Evolutionary conservation across 495 filamentous ascomycete genomes (phyloP).

Genomic region (Thermothielavioides terrestris): DNA sequence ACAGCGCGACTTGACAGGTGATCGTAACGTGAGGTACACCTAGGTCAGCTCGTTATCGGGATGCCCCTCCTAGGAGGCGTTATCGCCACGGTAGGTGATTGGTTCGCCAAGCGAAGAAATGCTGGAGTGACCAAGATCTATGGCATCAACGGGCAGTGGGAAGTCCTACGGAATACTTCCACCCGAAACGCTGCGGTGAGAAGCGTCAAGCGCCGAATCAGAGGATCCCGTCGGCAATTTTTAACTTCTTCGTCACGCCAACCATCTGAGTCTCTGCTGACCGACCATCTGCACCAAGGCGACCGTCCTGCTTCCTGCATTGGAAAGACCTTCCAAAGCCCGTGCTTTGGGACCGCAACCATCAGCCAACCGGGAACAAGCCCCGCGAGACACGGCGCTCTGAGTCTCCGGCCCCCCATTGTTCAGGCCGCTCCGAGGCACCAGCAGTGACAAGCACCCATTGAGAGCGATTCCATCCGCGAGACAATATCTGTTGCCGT

Average conservation of each 20-base stretch:
- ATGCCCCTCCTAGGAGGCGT: not conserved
- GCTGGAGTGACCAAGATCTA: constrained; percentile 13
- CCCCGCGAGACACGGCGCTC: constrained; percentile 5
- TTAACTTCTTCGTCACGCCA: not conserved
- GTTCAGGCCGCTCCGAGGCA: constrained; percentile 10
- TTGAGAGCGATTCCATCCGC: constrained; percentile 1
- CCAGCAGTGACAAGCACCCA: not conserved
- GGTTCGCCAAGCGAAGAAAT: constrained; percentile 18
- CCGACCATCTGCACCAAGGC: not conserved
- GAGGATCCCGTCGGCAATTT: not conserved
- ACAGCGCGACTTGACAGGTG: too few relatives aligned
- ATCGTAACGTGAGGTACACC: too few relatives aligned
- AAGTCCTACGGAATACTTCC: too few relatives aligned
- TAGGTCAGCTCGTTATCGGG: not conserved
- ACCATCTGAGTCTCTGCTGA: not conserved
- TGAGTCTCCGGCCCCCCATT: constrained; percentile 3
- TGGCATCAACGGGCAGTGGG: constrained; percentile 6
- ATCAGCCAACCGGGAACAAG: constrained; percentile 7
- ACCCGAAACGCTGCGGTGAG: not conserved
- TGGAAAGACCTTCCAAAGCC: not conserved
- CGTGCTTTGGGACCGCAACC: not conserved
- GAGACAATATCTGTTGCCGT: not conserved
- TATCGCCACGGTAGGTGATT: constrained; percentile 14
- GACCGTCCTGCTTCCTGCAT: not conserved
- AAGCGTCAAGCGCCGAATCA: not conserved